Conservation (phyloP, 441 rosid genomes). For the Flueggea neowawraea region DNA sequence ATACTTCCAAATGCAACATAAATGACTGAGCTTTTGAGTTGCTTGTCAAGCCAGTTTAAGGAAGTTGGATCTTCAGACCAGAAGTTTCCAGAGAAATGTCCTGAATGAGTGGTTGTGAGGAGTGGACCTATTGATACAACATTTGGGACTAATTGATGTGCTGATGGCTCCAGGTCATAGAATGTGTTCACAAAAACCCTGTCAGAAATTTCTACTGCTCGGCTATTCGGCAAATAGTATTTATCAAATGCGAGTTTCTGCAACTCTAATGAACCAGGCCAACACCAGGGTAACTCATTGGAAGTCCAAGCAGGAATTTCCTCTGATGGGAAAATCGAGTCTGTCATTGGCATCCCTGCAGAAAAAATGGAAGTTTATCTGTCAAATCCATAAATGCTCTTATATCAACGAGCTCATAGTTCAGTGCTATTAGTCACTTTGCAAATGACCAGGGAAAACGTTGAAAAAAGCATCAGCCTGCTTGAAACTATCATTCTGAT, state of each 20-base stretch:
- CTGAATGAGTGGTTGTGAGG: conserved; percentile 33
- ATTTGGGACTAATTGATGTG: conserved; percentile 40
- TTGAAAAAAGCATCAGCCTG: neutral
- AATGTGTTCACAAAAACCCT: conserved; percentile 53
- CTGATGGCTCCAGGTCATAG: conserved; percentile 52
- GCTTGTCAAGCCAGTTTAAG: no score
- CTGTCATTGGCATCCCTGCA: conserved; percentile 15
- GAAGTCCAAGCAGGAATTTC: conserved; percentile 34
- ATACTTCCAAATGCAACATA: no score
- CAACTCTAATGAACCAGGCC: conserved; percentile 6
- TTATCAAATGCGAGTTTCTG: neutral
- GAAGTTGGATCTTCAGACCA: no score
- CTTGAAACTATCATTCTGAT: conserved; percentile 20
- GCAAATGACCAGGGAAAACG: conserved; percentile 28
- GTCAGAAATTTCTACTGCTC: conserved; percentile 36
- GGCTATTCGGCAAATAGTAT: neutral
- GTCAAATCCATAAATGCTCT: no score
- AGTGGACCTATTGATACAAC: conserved; percentile 54
- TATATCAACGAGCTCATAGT: no score
- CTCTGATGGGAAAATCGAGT: conserved; percentile 30
- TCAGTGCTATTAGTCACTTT: no score
- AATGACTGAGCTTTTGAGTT: no score
- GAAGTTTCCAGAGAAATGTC: conserved; percentile 30
- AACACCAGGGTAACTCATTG: conserved; percentile 39
- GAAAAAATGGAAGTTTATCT: neutral